Conservation (phyloP, 1,139 yeast species). For the Pichia sp. region DNA sequence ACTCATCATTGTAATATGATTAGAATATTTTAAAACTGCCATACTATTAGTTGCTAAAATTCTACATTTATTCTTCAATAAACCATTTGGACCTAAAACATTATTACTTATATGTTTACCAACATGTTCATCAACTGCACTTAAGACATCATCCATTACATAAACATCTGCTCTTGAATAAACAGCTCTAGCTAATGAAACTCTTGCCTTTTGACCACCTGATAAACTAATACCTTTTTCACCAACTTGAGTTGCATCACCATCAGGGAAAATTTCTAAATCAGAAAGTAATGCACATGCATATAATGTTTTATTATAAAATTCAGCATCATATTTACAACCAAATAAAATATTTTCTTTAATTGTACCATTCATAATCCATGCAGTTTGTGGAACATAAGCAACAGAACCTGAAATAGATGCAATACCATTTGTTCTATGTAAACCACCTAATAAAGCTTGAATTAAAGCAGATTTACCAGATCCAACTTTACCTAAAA, state of each 20-base stretch:
- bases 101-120: conserved; percentile 76
- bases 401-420: conserved; percentile 75
- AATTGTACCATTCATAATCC: conserved; percentile 94
- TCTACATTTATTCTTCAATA: conserved; percentile 69
- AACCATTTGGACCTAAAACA: conserved; percentile 76
- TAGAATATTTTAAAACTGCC: conserved; percentile 75
- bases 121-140: conserved; percentile 95
- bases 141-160: conserved; percentile 84
- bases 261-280: conserved; percentile 72
- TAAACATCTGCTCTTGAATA: conserved; percentile 92
- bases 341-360: conserved; percentile 90
- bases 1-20: conserved; percentile 63
- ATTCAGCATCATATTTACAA: conserved; percentile 71
- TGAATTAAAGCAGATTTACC: conserved; percentile 89
- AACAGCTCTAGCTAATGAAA: conserved; percentile 90
- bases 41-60: conserved; percentile 86
- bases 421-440: conserved; percentile 72
- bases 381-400: conserved; percentile 87
- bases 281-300: conserved; percentile 91
- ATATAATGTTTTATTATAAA: conserved; percentile 69
- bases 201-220: conserved; percentile 96
- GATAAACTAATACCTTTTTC: conserved; percentile 95
- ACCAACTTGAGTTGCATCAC: conserved; percentile 89
- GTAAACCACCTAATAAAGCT: conserved; percentile 78
- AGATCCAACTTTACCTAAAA: conserved; percentile 89